Percentiles rank a stretch among this genome's conserved stretches.
Conservation (phyloP, 179 eudicot genomes). For the Silene vulgaris region DNA sequence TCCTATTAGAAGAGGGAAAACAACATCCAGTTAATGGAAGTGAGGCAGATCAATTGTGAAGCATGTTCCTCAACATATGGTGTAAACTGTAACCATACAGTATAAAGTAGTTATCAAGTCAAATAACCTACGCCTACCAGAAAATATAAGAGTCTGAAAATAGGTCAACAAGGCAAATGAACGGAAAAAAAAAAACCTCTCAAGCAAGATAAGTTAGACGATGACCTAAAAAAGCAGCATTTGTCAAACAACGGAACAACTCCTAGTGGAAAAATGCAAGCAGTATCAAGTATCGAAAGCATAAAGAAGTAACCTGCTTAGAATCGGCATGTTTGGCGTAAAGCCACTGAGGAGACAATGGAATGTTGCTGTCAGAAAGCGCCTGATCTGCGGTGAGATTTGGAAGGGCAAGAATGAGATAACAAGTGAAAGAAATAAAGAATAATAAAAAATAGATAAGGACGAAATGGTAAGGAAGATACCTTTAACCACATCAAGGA, state of each 20-base stretch:
- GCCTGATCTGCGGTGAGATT: constrained; percentile 49
- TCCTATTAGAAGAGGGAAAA: constrained; percentile 44
- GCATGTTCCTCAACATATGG: not conserved
- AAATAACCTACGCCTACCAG: not conserved
- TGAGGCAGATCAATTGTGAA: not conserved
- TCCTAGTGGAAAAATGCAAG: not conserved
- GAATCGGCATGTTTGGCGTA: constrained; percentile 72
- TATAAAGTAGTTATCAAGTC: not conserved
- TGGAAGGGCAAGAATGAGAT: not conserved
- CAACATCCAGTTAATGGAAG: not conserved
- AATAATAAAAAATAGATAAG: not conserved
- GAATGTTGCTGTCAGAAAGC: constrained; percentile 69
- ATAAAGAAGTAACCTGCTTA: too few relatives aligned
- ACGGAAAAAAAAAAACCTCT: too few relatives aligned
- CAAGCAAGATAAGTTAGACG: not conserved
- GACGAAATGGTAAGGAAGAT: constrained; percentile 2
- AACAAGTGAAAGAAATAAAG: not conserved
- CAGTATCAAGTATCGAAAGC: too few relatives aligned
- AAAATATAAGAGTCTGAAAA: not conserved
- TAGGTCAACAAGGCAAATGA: not conserved
- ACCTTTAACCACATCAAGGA: constrained; percentile 77
- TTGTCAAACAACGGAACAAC: not conserved
- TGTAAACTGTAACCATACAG: not conserved
- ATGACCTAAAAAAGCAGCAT: not conserved
- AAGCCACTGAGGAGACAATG: constrained; percentile 98